Percentiles rank a stretch among this genome's conserved stretches.
phyloP scores from a whole-genome alignment of 345 rosid species.

The Eucalyptus fibrosa region DNA sequence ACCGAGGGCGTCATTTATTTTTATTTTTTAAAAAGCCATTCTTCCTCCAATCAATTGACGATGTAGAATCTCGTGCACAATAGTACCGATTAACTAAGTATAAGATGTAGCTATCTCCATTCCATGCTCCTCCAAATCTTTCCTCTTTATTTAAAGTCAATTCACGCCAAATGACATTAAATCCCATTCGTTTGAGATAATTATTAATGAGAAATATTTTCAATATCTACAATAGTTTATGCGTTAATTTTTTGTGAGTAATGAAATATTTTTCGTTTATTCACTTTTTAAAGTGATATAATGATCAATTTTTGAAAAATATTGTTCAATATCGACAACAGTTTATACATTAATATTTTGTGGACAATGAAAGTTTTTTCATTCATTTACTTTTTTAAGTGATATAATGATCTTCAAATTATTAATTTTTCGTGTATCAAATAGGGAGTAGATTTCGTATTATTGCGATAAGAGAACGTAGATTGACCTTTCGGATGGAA shows the following conservation, averaged over 20 bases:
- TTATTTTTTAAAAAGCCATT: not conserved
- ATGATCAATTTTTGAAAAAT: not conserved
- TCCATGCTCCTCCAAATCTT: not conserved
- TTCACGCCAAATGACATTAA: not conserved
- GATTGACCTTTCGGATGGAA: not conserved
- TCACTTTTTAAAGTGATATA: not conserved
- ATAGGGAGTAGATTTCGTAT: not conserved
- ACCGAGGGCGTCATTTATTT: not conserved
- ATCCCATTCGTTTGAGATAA: not conserved
- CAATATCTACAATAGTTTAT: not conserved
- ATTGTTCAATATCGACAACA: too few species aligned
- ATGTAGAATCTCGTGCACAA: not conserved
- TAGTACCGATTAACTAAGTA: not conserved
- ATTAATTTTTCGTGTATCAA: not conserved
- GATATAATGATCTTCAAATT: not conserved
- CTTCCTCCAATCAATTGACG: not conserved
- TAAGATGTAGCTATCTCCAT: not conserved
- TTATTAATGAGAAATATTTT: not conserved
- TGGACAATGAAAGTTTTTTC: not conserved
- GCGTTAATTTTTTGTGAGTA: not conserved
- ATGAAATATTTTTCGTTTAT: too few species aligned
- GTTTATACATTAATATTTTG: too few species aligned
- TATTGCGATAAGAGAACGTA: not conserved
- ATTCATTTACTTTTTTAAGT: too few species aligned
- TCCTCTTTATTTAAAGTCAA: not conserved